Conservation (phyloP, 139 green algal genomes). For the Chlamydomonas sphaeroides region DNA sequence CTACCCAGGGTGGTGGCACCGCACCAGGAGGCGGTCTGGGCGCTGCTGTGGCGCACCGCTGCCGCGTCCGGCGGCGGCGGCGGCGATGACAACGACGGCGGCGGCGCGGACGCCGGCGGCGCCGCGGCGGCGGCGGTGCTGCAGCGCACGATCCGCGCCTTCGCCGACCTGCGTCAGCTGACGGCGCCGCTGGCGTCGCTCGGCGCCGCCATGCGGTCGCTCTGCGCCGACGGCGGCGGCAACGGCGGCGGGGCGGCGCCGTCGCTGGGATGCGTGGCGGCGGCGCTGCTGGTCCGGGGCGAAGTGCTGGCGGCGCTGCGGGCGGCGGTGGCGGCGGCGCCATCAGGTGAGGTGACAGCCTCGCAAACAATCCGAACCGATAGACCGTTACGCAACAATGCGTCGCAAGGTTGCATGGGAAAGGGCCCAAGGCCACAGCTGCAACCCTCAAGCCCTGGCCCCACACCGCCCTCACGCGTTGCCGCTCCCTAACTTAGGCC, state of each 20-base stretch:
- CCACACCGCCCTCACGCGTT: too few species aligned
- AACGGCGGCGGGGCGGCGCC: neutral
- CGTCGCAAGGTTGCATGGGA: too few species aligned
- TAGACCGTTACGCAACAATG: too few species aligned
- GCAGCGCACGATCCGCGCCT: slow-evolving; percentile 18
- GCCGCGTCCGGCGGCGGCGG: neutral
- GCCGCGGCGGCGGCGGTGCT: slow-evolving; percentile 4
- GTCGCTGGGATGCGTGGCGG: neutral
- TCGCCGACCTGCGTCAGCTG: slow-evolving; percentile 42
- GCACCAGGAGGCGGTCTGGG: slow-evolving; percentile 31
- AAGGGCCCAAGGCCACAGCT: too few species aligned
- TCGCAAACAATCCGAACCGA: too few species aligned
- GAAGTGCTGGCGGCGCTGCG: slow-evolving; percentile 29
- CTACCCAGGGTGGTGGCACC: slow-evolving; percentile 2
- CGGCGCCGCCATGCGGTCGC: neutral
- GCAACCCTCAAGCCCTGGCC: too few species aligned
- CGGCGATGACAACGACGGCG: neutral
- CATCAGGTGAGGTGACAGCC: slow-evolving; percentile 22
- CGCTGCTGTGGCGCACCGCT: slow-evolving; percentile 39
- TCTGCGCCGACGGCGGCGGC: neutral
- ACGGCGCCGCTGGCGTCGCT: slow-evolving; percentile 20
- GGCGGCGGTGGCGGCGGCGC: neutral
- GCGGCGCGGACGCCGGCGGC: neutral
- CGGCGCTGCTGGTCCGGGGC: slow-evolving; percentile 20
- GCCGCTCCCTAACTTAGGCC: slow-evolving; percentile 25